Base-by-base conservation (phyloP, 1,139 yeast genomes). In the Debaryomyces coudertii region DNA sequence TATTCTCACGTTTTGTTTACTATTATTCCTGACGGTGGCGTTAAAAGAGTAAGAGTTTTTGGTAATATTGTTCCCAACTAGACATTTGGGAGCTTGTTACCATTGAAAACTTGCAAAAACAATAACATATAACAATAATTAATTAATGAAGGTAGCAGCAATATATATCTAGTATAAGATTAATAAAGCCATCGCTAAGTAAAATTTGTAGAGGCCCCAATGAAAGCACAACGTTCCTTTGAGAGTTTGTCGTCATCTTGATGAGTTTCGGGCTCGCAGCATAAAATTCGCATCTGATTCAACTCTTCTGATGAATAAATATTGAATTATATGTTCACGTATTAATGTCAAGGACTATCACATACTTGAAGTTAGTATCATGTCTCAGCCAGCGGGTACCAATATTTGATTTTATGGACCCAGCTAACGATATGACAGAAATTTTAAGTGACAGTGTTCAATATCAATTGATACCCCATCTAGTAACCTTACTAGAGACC, bases 1-100 rank as follows among this genome's bases (percentile, higher is more conserved):
- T 76, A 62, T 55, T 77, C 93, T 5, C 96, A 90, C 61, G 88
- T 90, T 28, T 80, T 84, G 60, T 64, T 92, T 54, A 83, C 89
- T 14, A 87, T 92, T 63, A 87, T 90, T 52, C 98, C 98, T 25
- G 98, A 92, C 61, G 98, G 98, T 44, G 98, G 98, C 51, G 90
- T 90, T 47, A 92, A 92, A 75, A 80, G 98, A 64, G 69, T 92
- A 37, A 79, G 96, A 55, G 93, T 90, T 25, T 80, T 81, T 60
- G 98, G 97, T 31, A 73, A 78, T 20, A 68, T 78, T 45, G 60
- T 40, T 35, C 48, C 40, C 23, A 41, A 40, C 22, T 42, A 25
- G 22, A 16, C 23, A 15, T 14, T 16, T 15, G 2, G 4, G 33
- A 29, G 36, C 7, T 29, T 5, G 9, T 29, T 29, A 16, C 8